phyloP scores from a whole-genome alignment of 495 filamentous ascomycete species.

The Tuber umbilicatum region DNA sequence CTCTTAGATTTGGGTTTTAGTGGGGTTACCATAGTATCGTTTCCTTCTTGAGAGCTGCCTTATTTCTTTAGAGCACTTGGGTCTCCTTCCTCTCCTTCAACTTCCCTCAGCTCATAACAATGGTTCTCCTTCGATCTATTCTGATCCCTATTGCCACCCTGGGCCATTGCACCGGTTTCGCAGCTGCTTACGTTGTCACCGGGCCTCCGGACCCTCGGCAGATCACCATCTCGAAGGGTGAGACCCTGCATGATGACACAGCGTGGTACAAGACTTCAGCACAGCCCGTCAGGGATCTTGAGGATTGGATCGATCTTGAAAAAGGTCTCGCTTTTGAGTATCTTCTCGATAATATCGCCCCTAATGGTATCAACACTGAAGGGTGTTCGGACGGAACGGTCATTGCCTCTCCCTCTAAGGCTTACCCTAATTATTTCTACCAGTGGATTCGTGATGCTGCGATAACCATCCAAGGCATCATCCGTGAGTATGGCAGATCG shows the following conservation, averaged over 20 bases:
- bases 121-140: constrained; percentile 25
- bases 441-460: constrained; percentile 58
- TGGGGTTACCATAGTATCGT: not conserved
- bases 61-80: not conserved
- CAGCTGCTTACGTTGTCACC: not conserved
- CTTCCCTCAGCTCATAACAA: not conserved
- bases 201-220: not conserved
- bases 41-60: not conserved
- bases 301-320: constrained; percentile 43
- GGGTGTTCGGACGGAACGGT: constrained; percentile 51
- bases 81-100: not conserved
- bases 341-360: constrained; percentile 55
- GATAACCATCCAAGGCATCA: constrained; percentile 52
- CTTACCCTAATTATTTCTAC: constrained; percentile 53
- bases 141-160: constrained; percentile 14
- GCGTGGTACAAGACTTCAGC: not conserved
- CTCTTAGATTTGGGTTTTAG: not conserved
- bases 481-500: constrained; percentile 48
- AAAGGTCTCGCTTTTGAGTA: constrained; percentile 48
- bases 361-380: constrained; percentile 46
- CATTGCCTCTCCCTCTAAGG: constrained; percentile 53
- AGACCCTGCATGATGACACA: not conserved
- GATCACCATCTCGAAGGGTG: not conserved
- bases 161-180: constrained; percentile 11
- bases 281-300: constrained; percentile 30